Base-by-base conservation (phyloP, 352 stramenopile species). In the Globisporangium ultimum region DNA sequence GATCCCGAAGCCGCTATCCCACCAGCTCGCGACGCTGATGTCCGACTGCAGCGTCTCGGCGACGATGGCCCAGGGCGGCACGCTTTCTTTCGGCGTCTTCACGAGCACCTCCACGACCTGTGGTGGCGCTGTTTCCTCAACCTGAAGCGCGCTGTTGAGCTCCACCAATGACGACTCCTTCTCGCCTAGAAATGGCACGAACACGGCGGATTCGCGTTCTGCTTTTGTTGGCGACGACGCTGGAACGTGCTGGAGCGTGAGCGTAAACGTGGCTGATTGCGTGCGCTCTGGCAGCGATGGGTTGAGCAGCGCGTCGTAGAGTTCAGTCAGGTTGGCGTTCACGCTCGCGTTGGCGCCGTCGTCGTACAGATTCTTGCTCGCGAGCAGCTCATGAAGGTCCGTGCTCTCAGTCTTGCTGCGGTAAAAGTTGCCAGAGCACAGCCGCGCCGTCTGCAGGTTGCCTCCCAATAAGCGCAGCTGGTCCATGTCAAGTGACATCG, bases 341-440 rank as follows among this genome's bases (percentile, higher is more conserved):
- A 47, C 66, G 22, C 49, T 74, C 3, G 63, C 62, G n/a, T 70
- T 73, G 32, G 61, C 22, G 24, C 80, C 80, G 48, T 87, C 80
- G 20, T 60, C 15, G n/a, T 67, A 74, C 8, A 89, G 34, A 9
- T 53, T 48, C 1, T 48, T 45, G 56, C 79, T 88, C 11, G 71
- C 70, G 5, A 88, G 53, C 24, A 69, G 42, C 7, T 70, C 55
- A n/a, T 55, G 61, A 54, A 91, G 48, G 9, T 69, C 67, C 18
- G 71, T 59, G 2, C 12, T 41, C 24, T 32, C 24, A 32, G 2
- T 32, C 24, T 32, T 32, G 24, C 24, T 32, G 24, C 24, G 24
- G 55, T 84, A 93, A 49, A 85, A 85, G 46, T 93, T 93, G 7
- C 66, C 70, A 0, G 84, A 93, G 57, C 84, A 93, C 14, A 93